These are phyloP conservation scores for Diaporthe caulivora DNA, from an alignment of 2,329 filamentous ascomycete genomes.

Conservation along the genomic window DNA sequence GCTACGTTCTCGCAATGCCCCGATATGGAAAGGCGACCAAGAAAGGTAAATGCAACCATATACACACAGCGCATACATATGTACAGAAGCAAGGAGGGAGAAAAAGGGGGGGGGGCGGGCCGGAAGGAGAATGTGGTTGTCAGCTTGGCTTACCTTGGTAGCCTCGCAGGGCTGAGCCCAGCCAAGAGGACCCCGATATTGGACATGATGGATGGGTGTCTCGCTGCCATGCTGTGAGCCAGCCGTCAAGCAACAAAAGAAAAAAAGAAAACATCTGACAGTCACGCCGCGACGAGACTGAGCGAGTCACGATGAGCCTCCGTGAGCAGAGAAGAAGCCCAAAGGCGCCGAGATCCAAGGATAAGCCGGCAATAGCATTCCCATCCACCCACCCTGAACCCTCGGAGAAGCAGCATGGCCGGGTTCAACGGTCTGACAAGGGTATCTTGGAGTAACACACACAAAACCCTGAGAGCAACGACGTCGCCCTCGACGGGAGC, in stretches of 20 bases:
- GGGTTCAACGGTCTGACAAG: slow-evolving; percentile 8
- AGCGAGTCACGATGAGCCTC: slow-evolving; percentile 1
- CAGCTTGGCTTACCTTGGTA: slow-evolving; percentile 10
- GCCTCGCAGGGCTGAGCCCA: slow-evolving; percentile 38
- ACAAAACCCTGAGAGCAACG: too few relatives aligned
- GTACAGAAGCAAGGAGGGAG: neutral
- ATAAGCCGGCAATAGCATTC: neutral
- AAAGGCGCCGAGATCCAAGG: neutral
- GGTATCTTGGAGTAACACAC: neutral
- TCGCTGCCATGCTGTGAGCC: slow-evolving; percentile 13
- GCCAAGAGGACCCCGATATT: slow-evolving; percentile 16
- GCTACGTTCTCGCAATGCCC: slow-evolving; percentile 12
- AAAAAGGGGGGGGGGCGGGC: too few relatives aligned
- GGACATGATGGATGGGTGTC: slow-evolving; percentile 14
- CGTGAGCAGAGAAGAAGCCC: too few relatives aligned
- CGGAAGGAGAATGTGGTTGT: slow-evolving; percentile 6
- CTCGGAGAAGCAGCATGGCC: neutral
- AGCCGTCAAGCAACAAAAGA: neutral
- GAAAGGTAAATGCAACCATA: slow-evolving; percentile 14
- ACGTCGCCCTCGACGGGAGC: neutral
- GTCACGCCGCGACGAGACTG: neutral
- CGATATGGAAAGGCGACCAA: slow-evolving; percentile 18
- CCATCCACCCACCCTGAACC: neutral
- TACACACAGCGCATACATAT: neutral
- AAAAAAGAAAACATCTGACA: neutral